phyloP scores from a whole-genome alignment of 371 early-diverging fungal species.

The Nematocida sp. region DNA sequence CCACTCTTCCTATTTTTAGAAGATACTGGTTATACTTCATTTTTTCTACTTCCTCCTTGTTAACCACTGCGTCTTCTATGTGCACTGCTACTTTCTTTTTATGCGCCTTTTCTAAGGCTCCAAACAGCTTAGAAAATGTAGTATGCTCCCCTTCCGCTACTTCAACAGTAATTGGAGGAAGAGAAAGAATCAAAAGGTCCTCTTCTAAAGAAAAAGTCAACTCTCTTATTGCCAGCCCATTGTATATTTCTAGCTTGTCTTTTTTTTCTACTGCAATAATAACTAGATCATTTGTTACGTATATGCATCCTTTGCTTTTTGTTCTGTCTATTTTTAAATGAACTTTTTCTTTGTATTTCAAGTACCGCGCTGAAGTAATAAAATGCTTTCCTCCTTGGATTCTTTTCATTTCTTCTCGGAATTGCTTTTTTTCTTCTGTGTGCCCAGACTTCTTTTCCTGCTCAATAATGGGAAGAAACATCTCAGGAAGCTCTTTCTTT shows the following conservation, averaged over 20 bases:
- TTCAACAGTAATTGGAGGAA: conserved; percentile 33
- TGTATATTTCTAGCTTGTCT: conserved; percentile 20
- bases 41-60: neutral
- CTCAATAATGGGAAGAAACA: conserved; percentile 31
- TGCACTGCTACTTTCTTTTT: neutral
- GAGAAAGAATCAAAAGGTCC: conserved; percentile 1
- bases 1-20: conserved; percentile 11
- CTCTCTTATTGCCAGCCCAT: conserved; percentile 30
- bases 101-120: neutral
- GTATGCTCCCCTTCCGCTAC: conserved; percentile 10
- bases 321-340: conserved; percentile 7
- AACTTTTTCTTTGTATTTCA: conserved; percentile 38
- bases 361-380: neutral
- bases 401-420: conserved; percentile 4
- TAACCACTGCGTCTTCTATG: neutral
- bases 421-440: neutral
- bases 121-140: neutral
- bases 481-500: conserved; percentile 32
- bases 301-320: neutral
- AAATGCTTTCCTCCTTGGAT: conserved; percentile 12
- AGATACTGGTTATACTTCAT: conserved; percentile 17
- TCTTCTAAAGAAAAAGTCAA: neutral
- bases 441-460: neutral
- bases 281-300: conserved; percentile 32
- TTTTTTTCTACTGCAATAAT: conserved; percentile 14